Base-by-base conservation (phyloP, 176 grass and related monocot genomes). In the Metroxylon sagu region DNA sequence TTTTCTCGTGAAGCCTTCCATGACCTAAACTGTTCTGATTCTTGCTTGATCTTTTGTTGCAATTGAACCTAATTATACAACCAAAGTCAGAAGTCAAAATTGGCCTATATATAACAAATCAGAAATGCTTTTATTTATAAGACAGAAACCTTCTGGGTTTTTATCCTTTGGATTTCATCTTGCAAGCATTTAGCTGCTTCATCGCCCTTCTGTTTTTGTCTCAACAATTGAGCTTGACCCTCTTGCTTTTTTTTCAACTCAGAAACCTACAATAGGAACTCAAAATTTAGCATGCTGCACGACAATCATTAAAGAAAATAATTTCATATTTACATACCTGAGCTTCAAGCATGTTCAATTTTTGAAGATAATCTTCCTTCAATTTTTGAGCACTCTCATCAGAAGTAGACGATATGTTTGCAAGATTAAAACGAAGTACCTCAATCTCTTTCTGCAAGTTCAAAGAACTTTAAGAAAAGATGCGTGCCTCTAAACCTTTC, bases 1-100 rank as follows among this genome's bases (percentile, higher is more conserved):
- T 98, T 98, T 76, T 98, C 93, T 29, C 87, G 93, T 12, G 93
- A 83, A 58, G 76, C 84, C 67, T 98, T 98, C 84, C 87, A 98
- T 29, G 79, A 79, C 69, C 93, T 92, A 56, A 98, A 98, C 60
- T 92, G 84, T 66, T 98, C 87, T 5, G 93, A 98, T 75, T 92
- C 87, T 59, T 98, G 93, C 57, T 98, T 98, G 16, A 92, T 88
- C 60, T 92, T 92, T 62, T 98, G 87, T 70, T 98, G 93, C 71
- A 98, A 85, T 76, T 92, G 87, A 80, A 95, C 90, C 89, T 95
- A 77, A 28, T 71, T 31, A 71, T 39, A 19, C 59, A 55, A n/a
- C 14, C 28, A 39, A 48, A 48, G 48, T 35, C 16, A 25, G 35
- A 43, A 43, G 6, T 35, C 30, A 35, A 43, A 43, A 43, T 43